These are phyloP conservation scores for Sugiyamaella mastotermitis DNA, from an alignment of 805 yeast genomes.

Conservation along the genomic window DNA sequence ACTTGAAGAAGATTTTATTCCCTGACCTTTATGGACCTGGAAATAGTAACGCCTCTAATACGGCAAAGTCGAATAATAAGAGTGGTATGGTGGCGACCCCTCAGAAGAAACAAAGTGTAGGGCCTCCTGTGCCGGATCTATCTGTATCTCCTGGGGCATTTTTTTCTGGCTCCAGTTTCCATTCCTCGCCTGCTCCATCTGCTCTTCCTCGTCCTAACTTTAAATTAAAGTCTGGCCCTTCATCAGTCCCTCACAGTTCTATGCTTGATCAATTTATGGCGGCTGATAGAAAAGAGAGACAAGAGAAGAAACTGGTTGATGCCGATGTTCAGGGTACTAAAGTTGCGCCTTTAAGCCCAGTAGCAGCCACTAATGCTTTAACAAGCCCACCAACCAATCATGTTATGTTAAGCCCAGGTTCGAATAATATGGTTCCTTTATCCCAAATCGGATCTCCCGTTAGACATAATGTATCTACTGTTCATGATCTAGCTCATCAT, in stretches of 20 bases:
- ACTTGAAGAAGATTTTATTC: slow-evolving; percentile 19
- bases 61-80: slow-evolving; percentile 3
- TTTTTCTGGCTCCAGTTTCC: slow-evolving; percentile 27
- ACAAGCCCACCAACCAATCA: too few species aligned
- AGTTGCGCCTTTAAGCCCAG: too few species aligned
- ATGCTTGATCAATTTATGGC: slow-evolving; percentile 21
- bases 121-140: slow-evolving; percentile 2
- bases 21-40: slow-evolving; percentile 21
- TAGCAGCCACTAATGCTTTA: too few species aligned
- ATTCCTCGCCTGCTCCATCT: slow-evolving; percentile 25
- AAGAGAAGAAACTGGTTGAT: slow-evolving; percentile 7
- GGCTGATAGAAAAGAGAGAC: slow-evolving; percentile 19
- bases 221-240: slow-evolving; percentile 12
- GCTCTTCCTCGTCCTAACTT: slow-evolving; percentile 23
- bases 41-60: neutral
- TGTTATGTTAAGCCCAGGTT: too few species aligned
- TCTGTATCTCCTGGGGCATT: slow-evolving; percentile 2
- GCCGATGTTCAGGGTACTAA: too few species aligned
- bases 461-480: too few species aligned
- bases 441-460: too few species aligned
- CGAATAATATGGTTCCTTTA: too few species aligned
- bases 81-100: slow-evolving; percentile 4
- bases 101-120: neutral
- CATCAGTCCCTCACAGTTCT: slow-evolving; percentile 12
- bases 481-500: too few species aligned